phyloP scores from a whole-genome alignment of 495 filamentous ascomycete genomes.

The Lepidopterella palustris region DNA sequence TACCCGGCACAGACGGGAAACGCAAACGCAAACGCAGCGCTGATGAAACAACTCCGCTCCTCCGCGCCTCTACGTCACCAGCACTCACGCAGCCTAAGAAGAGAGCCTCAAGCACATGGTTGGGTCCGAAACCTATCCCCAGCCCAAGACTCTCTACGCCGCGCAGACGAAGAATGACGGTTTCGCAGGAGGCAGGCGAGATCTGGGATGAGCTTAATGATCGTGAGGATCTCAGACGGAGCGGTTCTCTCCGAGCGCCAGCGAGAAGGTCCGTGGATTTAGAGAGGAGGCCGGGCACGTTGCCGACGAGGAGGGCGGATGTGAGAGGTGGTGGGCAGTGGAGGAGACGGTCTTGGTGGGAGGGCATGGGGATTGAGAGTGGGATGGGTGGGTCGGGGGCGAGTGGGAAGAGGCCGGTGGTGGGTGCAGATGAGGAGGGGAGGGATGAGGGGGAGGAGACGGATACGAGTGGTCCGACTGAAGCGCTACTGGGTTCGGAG shows the following conservation, averaged over 20 bases:
- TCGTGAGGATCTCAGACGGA: constrained; percentile 5
- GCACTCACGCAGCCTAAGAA: constrained; percentile 19
- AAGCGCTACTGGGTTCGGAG: neutral
- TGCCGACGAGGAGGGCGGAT: constrained; percentile 18
- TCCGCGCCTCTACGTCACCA: constrained; percentile 20
- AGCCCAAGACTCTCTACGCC: constrained; percentile 10
- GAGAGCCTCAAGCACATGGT: constrained; percentile 9
- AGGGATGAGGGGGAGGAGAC: constrained; percentile 19
- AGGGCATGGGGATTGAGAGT: constrained; percentile 5
- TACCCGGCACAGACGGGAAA: too few relatives aligned
- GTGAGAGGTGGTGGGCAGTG: constrained; percentile 13
- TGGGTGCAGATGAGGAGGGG: constrained; percentile 4
- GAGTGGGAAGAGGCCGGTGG: constrained; percentile 16
- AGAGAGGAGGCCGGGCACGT: constrained; percentile 19
- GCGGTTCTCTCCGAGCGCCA: constrained; percentile 10
- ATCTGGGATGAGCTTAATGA: constrained; percentile 40
- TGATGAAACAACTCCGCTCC: constrained; percentile 24
- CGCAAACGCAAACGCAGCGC: constrained; percentile 12
- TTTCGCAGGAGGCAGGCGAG: constrained; percentile 26
- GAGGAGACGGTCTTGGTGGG: constrained; percentile 27
- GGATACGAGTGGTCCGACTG: constrained; percentile 11
- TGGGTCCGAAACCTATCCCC: constrained; percentile 6
- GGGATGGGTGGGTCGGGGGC: constrained; percentile 8
- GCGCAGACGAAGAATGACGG: constrained; percentile 25
- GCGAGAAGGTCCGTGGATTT: constrained; percentile 18